Evolutionary conservation across 345 rosid species (phyloP), one percentile per base, ranked within the genome.

Genomic region (Cardiospermum halicacabum): DNA sequence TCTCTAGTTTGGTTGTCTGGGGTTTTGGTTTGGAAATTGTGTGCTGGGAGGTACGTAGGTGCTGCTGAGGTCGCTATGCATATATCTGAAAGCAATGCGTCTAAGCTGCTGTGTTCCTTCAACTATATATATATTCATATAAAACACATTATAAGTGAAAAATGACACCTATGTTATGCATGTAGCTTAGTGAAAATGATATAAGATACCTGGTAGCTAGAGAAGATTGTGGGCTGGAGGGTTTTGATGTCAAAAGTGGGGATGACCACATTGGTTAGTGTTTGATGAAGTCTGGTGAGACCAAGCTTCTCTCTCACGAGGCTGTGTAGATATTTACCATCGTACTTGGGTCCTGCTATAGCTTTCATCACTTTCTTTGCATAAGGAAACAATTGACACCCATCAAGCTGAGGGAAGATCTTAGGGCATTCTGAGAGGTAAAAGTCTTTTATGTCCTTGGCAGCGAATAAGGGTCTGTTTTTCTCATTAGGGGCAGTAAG

Each of bases 21-120:
- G 27, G 70, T 72, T 42, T 58, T 21, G 18, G 82, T 81, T 62
- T 73, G 68, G 12, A 83, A 83, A 39, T 34, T 16, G 67, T 80
- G 74, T 1, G 85, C 82, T 0, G 86, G 91, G 12, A 86, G 81
- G 60, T 70, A 78, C 47, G 84, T 81, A 1, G 91, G 91, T 13
- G 89, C 85, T 0, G 89, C 89, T 11, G 86, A 86, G 30, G 91
- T 85, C 83, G 2, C 77, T 64, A 81, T 79, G 69, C 89, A 86
- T 51, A 79, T 73, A 27, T 86, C 89, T 0, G 86, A 74, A 40
- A 83, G 65, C 19, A 72, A 65, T 8, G 86, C 85, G 67, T 83
- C 69, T 3, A 70, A 15, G 49, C 59, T 15, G 53, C 79, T 83
- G 18, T 71, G 55, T 1, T 50, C 43, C 60, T 78, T 75, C 72